Evolutionary conservation across 192 early-diverging fungal genomes (phyloP), one percentile per base, ranked within the genome.

Genomic region (Allomyces macrogynus): DNA sequence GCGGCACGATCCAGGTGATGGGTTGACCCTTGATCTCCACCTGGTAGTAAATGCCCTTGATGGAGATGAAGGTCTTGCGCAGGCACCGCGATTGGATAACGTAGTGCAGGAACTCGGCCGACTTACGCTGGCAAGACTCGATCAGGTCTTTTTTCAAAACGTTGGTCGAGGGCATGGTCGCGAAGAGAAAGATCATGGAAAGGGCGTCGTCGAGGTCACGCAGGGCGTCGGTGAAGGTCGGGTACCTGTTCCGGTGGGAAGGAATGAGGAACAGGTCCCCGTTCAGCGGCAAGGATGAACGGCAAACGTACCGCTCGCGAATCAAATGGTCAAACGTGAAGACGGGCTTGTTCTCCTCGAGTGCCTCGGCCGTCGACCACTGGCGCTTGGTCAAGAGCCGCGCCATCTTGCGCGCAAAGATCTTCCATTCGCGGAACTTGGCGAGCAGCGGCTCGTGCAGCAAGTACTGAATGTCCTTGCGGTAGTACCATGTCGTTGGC

Each of bases 11-110:
- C 95, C 95, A 99, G 32, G 87, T 94, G 32, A 99, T 78, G 62
- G 80, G 83, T 71, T 92, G 87, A 42, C 95, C 95, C 73, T 89
- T 85, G 73, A 99, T 88, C 63, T 95, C 92, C n/a, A 89, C 92
- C 78, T 95, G 92, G 76, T 96, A 99, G 77, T 99, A 99, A 73
- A 99, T 95, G 62, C 96, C 96, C 79, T 99, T 99, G 84, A 99
- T 95, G 14, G 90, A 92, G 61, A 99, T 76, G 73, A 99, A 99
- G 25, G 86, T 84, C 73, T 91, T 92, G 64, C 86, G 86, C 64
- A 99, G 75, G 65, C 81, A 76, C 62, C 84, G 79, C 44, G 86
- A 78, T 61, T 84, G 77, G 67, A 95, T 80, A 8, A 95, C 79
- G 68, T 92, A 95, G 71, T 90, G 87, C 75, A 92, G 90, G 75